Evolutionary conservation across 345 rosid genomes (phyloP), one percentile per base, ranked within the genome.

Genomic region (Melaleuca quinquenervia): DNA sequence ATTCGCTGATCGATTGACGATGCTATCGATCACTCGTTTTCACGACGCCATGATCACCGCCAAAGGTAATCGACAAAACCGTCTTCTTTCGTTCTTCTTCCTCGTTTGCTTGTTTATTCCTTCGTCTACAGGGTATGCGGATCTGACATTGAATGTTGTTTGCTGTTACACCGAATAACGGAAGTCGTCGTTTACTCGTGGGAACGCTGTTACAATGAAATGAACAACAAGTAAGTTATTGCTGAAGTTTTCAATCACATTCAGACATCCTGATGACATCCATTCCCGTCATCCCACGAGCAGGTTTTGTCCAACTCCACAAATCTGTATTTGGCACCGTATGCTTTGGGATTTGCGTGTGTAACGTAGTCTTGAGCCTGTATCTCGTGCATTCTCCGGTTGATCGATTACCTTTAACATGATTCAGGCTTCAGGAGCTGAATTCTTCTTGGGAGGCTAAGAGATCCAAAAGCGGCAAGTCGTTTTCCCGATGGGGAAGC

Each of bases 401-500:
- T 32, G 48, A 70, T 70, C 1, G 48, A 70, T 70, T 70, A 1
- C 80, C 48, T 70, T 26, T 20, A 20, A 70, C 48, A 18, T 18
- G 80, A 44, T 70, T 10, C 78, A 70, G 44, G 48, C 80, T 13
- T 21, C 80, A 36, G 84, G 41, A 27, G 24, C 41, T n/a, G 84
- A 29, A n/a, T 12, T n/a, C 24, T 26, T 48, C 55, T 50, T 50
- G 84, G 1, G 84, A 82, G 82, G 15, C 48, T 32, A 20, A 74
- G 36, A 49, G 54, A 50, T 82, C 52, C 52, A 8, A 82, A 14
- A 24, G 85, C 11, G 8, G 56, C 21, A 6, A 48, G 26, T 22
- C 9, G 24, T 49, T 11, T 11, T 41, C 55, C 78, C 8, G 29
- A 95, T 95, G 95, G 93, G 95, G 83, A 93, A 90, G 91, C 91